Percentiles rank a stretch among this genome's conserved stretches.
phyloP scores from a whole-genome alignment of 106 monocot species.

The Alisma plantagoaquatica region DNA sequence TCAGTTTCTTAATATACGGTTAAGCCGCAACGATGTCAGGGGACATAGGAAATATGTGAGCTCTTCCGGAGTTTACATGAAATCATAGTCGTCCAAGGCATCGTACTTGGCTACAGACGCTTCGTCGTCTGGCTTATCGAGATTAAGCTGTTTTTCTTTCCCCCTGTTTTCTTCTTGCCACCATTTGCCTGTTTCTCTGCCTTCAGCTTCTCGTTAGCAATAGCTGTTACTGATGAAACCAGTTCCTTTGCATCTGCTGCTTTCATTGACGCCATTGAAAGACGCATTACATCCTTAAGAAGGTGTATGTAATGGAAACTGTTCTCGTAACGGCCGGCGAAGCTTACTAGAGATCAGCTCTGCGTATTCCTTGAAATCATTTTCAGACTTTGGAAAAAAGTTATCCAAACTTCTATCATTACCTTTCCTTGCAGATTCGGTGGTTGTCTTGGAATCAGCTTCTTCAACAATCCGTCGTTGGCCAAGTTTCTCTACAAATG shows the following conservation, averaged over 20 bases:
- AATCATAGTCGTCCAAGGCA: slow-evolving; percentile 63
- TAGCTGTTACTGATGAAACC: slow-evolving; percentile 67
- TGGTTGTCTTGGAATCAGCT: slow-evolving; percentile 81
- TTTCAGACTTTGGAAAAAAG: slow-evolving; percentile 92
- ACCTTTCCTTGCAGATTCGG: slow-evolving; percentile 54
- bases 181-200: slow-evolving; percentile 87
- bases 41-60: too few relatives aligned
- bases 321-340: slow-evolving; percentile 62
- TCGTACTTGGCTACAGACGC: slow-evolving; percentile 29
- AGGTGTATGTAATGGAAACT: slow-evolving; percentile 86
- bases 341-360: slow-evolving; percentile 81
- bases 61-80: too few relatives aligned
- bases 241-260: slow-evolving; percentile 91
- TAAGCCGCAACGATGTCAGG: too few relatives aligned
- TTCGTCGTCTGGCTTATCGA: slow-evolving; percentile 71
- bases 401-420: slow-evolving; percentile 69
- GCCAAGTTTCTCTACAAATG: too few relatives aligned
- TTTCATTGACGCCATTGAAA: slow-evolving; percentile 65
- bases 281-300: slow-evolving; percentile 73
- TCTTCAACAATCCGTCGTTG: slow-evolving; percentile 98
- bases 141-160: slow-evolving; percentile 88
- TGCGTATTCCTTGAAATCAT: slow-evolving; percentile 91
- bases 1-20: too few relatives aligned
- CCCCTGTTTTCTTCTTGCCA: slow-evolving; percentile 93
- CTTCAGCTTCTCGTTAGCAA: slow-evolving; percentile 93